Evolutionary conservation across 202 grass and related monocot genomes (phyloP).

Genomic region (Eragrostis tef): DNA sequence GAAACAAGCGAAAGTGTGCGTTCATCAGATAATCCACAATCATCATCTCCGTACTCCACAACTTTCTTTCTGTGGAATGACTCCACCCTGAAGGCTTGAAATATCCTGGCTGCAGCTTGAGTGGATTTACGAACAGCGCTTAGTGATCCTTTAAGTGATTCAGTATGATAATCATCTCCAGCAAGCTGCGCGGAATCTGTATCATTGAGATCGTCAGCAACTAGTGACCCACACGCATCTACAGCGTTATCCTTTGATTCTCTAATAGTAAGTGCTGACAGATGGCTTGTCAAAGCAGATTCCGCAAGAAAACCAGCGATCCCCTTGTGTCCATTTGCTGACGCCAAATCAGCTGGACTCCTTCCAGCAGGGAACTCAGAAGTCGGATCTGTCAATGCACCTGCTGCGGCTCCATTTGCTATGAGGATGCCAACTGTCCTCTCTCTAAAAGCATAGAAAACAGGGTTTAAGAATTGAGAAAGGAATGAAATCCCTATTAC

Average conservation of each 20-base stretch:
- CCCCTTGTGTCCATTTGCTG: slow-evolving; percentile 77
- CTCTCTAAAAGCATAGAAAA: slow-evolving; percentile 59
- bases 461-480: slow-evolving; percentile 28
- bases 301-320: slow-evolving; percentile 92
- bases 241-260: slow-evolving; percentile 50
- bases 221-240: slow-evolving; percentile 34
- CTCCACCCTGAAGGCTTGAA: slow-evolving; percentile 69
- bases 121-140: slow-evolving; percentile 74
- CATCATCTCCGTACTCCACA: slow-evolving; percentile 54
- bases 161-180: slow-evolving; percentile 52
- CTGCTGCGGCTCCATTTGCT: slow-evolving; percentile 66
- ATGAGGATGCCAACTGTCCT: slow-evolving; percentile 62
- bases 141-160: slow-evolving; percentile 69
- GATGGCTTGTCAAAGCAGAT: slow-evolving; percentile 75
- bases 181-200: slow-evolving; percentile 44
- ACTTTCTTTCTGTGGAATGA: slow-evolving; percentile 78
- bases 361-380: slow-evolving; percentile 67
- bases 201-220: slow-evolving; percentile 46
- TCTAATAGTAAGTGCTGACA: slow-evolving; percentile 62
- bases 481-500: slow-evolving; percentile 10
- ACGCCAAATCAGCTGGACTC: slow-evolving; percentile 83
- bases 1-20: slow-evolving; percentile 67
- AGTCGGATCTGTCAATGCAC: slow-evolving; percentile 74
- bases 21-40: slow-evolving; percentile 63
- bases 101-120: slow-evolving; percentile 78